Conservation (phyloP, 176 grass and related monocot species). For the Puccinellia tenuiflora region DNA sequence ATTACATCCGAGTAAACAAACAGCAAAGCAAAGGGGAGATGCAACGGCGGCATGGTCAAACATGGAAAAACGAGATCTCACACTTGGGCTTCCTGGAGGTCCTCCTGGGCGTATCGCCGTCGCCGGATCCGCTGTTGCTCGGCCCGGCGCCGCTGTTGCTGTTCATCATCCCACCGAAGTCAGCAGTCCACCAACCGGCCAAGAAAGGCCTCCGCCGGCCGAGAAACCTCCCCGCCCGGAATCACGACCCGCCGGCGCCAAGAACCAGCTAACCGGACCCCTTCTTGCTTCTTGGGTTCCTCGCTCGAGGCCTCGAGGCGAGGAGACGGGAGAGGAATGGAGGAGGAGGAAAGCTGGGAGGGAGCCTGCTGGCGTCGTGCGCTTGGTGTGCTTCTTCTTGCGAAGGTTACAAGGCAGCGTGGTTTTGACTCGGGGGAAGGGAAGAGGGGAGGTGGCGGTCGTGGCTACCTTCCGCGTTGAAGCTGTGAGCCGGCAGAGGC, state of each 20-base stretch:
- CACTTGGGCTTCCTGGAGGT: constrained; percentile 54
- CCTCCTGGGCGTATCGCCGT: constrained; percentile 33
- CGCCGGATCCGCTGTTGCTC: constrained; percentile 52
- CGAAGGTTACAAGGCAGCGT: constrained; percentile 40
- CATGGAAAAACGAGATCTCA: constrained; percentile 30
- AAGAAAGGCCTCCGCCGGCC: constrained; percentile 23
- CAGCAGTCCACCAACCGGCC: not conserved
- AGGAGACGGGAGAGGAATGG: not conserved
- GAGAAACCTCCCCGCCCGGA: not conserved
- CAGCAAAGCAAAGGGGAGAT: not conserved
- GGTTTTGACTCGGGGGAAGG: constrained; percentile 28
- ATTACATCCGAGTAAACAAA: not conserved
- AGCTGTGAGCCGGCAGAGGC: constrained; percentile 30
- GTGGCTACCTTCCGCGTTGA: constrained; percentile 28
- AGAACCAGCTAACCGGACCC: not conserved
- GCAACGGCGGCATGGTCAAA: not conserved
- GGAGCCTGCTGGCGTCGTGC: not conserved
- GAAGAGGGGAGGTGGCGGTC: not conserved
- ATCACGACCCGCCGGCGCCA: not conserved
- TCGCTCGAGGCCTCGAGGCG: not conserved
- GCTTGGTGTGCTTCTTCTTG: not conserved
- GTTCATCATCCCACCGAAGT: constrained; percentile 22
- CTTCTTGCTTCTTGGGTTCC: not conserved
- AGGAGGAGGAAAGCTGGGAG: not conserved
- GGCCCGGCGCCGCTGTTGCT: constrained; percentile 18